Percentiles rank a stretch among this genome's conserved stretches.
Evolutionary conservation across 2,329 filamentous ascomycete genomes (phyloP).

Genomic region (Penicillium sp.): DNA sequence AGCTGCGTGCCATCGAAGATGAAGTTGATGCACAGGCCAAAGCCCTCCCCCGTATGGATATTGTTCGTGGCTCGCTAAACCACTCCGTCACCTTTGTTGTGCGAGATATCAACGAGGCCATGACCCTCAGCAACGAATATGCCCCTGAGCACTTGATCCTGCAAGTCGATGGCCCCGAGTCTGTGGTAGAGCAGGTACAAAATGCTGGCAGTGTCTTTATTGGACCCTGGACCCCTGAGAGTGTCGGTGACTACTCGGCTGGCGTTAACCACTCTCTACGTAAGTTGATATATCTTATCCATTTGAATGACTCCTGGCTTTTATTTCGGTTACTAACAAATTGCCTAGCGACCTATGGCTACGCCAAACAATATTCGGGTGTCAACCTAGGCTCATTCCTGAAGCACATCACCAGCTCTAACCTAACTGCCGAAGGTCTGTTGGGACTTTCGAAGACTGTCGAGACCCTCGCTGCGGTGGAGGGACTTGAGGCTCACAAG

Average conservation of each 20-base stretch:
- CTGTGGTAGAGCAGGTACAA: conserved; percentile 76
- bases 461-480: conserved; percentile 92
- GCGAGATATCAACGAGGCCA: conserved; percentile 70
- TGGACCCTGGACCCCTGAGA: conserved; percentile 95
- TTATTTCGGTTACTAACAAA: conserved; percentile 24
- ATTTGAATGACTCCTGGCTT: neutral
- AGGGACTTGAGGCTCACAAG: conserved; percentile 92
- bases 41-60: conserved; percentile 86
- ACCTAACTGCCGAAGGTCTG: conserved; percentile 83
- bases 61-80: conserved; percentile 84
- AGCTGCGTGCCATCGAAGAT: conserved; percentile 83
- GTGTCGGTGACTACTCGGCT: conserved; percentile 95
- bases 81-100: conserved; percentile 90
- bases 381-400: conserved; percentile 95
- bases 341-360: conserved; percentile 84
- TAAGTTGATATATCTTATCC: conserved; percentile 70
- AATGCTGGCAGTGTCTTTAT: conserved; percentile 97
- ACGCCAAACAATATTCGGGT: conserved; percentile 97
- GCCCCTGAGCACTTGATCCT: conserved; percentile 96
- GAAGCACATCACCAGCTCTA: conserved; percentile 96
- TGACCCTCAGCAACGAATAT: conserved; percentile 87
- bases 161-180: conserved; percentile 77
- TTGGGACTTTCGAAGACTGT: conserved; percentile 85
- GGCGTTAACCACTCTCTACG: conserved; percentile 97
- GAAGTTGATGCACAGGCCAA: conserved; percentile 87